Evolutionary conservation across 2,329 filamentous ascomycete species (phyloP).

Genomic region (Nectriaceae sp.): DNA sequence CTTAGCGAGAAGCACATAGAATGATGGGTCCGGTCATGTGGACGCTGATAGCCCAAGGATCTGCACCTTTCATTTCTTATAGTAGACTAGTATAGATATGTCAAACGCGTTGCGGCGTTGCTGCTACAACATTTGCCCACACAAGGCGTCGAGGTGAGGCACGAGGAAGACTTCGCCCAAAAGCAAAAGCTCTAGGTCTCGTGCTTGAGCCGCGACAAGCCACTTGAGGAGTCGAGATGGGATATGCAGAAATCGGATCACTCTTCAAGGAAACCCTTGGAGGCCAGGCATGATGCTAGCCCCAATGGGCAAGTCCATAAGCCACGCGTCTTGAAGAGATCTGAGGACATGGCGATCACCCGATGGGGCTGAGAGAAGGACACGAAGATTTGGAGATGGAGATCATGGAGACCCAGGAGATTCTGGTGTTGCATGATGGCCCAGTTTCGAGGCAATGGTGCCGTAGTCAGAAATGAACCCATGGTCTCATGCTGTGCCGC

Average conservation of each 20-base stretch:
- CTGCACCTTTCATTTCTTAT: neutral
- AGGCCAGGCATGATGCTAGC: conserved; percentile 20
- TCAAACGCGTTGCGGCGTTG: neutral
- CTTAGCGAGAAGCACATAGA: too few species aligned
- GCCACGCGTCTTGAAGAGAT: conserved; percentile 22
- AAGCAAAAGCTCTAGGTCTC: too few species aligned
- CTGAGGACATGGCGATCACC: conserved; percentile 25
- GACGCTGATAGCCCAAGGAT: neutral
- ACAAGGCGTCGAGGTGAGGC: too few species aligned
- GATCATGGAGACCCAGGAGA: conserved; percentile 1
- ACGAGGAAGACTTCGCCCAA: too few species aligned
- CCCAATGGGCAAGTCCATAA: conserved; percentile 23
- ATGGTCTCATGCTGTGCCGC: neutral
- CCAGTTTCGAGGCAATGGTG: neutral
- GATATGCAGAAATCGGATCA: conserved; percentile 29
- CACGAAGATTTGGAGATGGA: neutral
- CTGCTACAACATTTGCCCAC: too few species aligned
- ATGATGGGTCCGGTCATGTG: neutral
- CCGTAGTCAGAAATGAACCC: neutral
- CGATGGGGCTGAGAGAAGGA: conserved; percentile 7
- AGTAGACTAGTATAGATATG: neutral
- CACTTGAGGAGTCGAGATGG: conserved; percentile 22
- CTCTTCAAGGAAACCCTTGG: conserved; percentile 17
- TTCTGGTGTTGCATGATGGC: conserved; percentile 15
- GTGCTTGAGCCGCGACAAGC: conserved; percentile 18